Percentiles rank a stretch among this genome's conserved stretches.
Conservation (phyloP, 768 basidiomycete genomes). For the Xerocomus spinulosus region DNA sequence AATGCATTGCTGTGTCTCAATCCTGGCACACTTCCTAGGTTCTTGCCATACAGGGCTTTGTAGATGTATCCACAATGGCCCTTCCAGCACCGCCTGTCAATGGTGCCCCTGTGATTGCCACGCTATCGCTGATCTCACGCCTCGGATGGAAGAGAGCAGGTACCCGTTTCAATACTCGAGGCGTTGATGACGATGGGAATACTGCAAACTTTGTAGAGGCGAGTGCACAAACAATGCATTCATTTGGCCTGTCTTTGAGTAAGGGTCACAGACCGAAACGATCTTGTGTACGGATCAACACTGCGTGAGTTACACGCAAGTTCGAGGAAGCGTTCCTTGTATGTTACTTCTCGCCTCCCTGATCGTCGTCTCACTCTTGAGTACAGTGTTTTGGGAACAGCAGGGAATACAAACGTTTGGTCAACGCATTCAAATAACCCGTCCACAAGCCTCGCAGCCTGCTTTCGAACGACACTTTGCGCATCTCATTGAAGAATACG, state of each 20-base stretch:
- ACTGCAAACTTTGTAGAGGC: conserved; percentile 97
- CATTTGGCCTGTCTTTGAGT: conserved; percentile 5
- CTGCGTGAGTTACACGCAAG: conserved; percentile 89
- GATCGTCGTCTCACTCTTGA: conserved; percentile 9
- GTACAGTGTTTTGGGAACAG: conserved; percentile 96
- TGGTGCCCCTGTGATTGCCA: conserved; percentile 67
- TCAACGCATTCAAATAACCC: conserved; percentile 89
- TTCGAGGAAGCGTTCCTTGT: conserved; percentile 94
- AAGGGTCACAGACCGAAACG: conserved; percentile 72
- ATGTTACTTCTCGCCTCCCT: conserved; percentile 31
- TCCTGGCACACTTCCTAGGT: conserved; percentile 42
- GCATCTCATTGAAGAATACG: conserved; percentile 83
- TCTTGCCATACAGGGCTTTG: conserved; percentile 91
- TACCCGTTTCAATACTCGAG: conserved; percentile 94
- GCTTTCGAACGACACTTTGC: conserved; percentile 95
- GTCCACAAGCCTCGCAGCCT: conserved; percentile 93
- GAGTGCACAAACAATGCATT: conserved; percentile 18
- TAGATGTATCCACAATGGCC: conserved; percentile 76
- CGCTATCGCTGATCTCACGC: conserved; percentile 78
- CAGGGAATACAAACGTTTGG: conserved; percentile 94
- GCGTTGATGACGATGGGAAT: conserved; percentile 93
- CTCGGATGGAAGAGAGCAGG: conserved; percentile 95
- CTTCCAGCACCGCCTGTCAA: conserved; percentile 70
- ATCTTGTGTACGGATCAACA: conserved; percentile 83
- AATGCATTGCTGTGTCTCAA: conserved; percentile 1